A percentile compares a stretch with the other conserved stretches of the same genome.
phyloP scores from a whole-genome alignment of 805 yeast genomes.

The Kluyveromyces dobzhanskii region DNA sequence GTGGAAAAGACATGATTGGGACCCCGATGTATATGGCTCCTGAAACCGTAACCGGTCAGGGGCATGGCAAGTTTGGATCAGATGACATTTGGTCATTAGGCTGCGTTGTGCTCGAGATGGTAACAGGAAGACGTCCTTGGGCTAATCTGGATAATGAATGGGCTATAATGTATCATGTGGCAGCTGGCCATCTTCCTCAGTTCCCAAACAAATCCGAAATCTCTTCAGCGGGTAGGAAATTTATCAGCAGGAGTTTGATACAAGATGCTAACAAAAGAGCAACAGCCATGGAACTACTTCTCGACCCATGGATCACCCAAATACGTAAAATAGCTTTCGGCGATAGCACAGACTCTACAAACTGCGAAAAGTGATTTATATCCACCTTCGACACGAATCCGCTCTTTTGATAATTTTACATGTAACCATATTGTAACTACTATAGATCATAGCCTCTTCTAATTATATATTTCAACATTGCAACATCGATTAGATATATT shows the following conservation, averaged over 20 bases:
- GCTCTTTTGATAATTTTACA: too few species aligned
- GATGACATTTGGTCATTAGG: slow-evolving; percentile 94
- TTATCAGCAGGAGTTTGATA: slow-evolving; percentile 67
- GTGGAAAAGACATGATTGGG: slow-evolving; percentile 48
- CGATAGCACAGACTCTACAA: background rate
- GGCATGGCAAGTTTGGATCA: slow-evolving; percentile 32
- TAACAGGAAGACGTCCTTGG: slow-evolving; percentile 96
- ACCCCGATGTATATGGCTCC: slow-evolving; percentile 99
- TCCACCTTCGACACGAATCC: too few species aligned
- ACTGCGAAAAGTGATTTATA: too few species aligned
- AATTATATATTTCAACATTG: too few species aligned
- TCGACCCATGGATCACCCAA: slow-evolving; percentile 83
- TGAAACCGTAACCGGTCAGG: slow-evolving; percentile 78
- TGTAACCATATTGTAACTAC: too few species aligned
- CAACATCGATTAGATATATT: too few species aligned
- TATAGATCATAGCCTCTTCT: too few species aligned
- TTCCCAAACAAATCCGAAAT: slow-evolving; percentile 74
- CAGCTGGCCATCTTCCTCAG: slow-evolving; percentile 87
- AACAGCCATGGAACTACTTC: slow-evolving; percentile 73
- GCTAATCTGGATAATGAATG: slow-evolving; percentile 91
- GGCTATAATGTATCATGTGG: slow-evolving; percentile 98
- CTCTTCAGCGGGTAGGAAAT: slow-evolving; percentile 61
- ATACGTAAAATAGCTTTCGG: slow-evolving; percentile 66
- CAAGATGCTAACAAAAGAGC: slow-evolving; percentile 76
- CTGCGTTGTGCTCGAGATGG: slow-evolving; percentile 93